These are phyloP conservation scores for Stephania cephalantha DNA, from an alignment of 164 flowering plant genomes.

Conservation along the genomic window DNA sequence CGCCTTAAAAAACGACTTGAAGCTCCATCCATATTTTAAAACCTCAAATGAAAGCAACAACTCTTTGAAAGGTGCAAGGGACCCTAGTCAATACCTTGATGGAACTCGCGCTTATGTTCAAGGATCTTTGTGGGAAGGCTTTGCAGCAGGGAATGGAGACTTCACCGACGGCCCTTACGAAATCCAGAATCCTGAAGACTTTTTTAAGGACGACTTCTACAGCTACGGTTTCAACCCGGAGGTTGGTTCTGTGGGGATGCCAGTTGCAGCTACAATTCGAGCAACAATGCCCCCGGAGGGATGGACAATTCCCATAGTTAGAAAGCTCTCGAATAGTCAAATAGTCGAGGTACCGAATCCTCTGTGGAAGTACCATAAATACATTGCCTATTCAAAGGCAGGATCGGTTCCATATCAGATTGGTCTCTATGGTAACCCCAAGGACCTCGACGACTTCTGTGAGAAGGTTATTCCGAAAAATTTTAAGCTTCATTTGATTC, in stretches of 20 bases:
- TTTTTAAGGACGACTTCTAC: slow-evolving; percentile 73
- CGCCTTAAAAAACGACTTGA: slow-evolving; percentile 61
- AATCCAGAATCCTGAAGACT: slow-evolving; percentile 89
- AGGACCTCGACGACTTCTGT: slow-evolving; percentile 91
- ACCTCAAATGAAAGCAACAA: slow-evolving; percentile 14
- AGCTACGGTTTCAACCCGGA: slow-evolving; percentile 94
- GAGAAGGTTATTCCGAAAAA: slow-evolving; percentile 54
- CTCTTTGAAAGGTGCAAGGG: slow-evolving; percentile 25
- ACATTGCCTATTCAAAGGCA: slow-evolving; percentile 90
- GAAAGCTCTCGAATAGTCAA: slow-evolving; percentile 49
- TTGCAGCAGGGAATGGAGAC: slow-evolving; percentile 84
- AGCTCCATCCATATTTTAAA: slow-evolving; percentile 68
- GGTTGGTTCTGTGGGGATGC: slow-evolving; percentile 95
- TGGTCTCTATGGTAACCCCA: slow-evolving; percentile 59
- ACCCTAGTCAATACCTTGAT: slow-evolving; percentile 92
- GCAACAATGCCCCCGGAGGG: slow-evolving; percentile 96
- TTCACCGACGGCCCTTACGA: slow-evolving; percentile 94
- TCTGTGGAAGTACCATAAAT: slow-evolving; percentile 90
- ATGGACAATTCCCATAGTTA: slow-evolving; percentile 83
- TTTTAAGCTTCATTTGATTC: background rate
- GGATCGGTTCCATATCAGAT: slow-evolving; percentile 73
- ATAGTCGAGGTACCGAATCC: slow-evolving; percentile 82
- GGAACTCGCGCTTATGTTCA: slow-evolving; percentile 82
- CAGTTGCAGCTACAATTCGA: slow-evolving; percentile 91
- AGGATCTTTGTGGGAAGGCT: slow-evolving; percentile 99